These are phyloP conservation scores for Camelina neglecta DNA, from an alignment of 345 rosid species.

Conservation along the genomic window DNA sequence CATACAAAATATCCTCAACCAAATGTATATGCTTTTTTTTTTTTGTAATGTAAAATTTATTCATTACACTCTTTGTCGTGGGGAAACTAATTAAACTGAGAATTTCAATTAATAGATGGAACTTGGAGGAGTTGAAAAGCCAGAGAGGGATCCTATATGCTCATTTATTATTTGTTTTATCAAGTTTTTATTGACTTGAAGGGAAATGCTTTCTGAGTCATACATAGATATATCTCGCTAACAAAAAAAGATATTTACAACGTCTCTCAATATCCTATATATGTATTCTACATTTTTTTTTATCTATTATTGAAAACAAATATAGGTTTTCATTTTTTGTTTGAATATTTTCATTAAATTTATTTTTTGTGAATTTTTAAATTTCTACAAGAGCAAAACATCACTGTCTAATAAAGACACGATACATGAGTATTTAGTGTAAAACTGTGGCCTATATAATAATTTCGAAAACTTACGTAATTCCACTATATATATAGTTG, in stretches of 20 bases:
- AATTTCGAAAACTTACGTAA: slow-evolving; percentile 15
- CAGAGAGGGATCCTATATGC: background rate
- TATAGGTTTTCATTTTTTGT: too few relatives aligned
- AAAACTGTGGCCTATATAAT: background rate
- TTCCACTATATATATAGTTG: background rate
- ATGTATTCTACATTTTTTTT: background rate
- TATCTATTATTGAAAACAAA: too few relatives aligned
- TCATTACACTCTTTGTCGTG: background rate
- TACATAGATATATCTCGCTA: too few relatives aligned
- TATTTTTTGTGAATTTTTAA: background rate
- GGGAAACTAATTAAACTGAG: too few relatives aligned
- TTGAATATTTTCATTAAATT: background rate
- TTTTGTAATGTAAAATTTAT: background rate
- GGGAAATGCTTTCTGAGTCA: background rate
- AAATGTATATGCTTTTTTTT: background rate
- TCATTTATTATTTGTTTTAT: background rate
- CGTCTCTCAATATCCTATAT: background rate
- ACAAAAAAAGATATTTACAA: background rate
- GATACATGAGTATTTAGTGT: background rate
- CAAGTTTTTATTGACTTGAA: background rate
- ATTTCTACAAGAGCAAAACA: background rate
- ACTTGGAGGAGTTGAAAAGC: background rate
- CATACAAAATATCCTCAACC: slow-evolving; percentile 9
- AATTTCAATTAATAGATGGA: background rate
- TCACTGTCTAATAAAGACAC: background rate